phyloP scores from a whole-genome alignment of 2,329 filamentous ascomycete species.

The Lasiodiplodia hormozganensis region DNA sequence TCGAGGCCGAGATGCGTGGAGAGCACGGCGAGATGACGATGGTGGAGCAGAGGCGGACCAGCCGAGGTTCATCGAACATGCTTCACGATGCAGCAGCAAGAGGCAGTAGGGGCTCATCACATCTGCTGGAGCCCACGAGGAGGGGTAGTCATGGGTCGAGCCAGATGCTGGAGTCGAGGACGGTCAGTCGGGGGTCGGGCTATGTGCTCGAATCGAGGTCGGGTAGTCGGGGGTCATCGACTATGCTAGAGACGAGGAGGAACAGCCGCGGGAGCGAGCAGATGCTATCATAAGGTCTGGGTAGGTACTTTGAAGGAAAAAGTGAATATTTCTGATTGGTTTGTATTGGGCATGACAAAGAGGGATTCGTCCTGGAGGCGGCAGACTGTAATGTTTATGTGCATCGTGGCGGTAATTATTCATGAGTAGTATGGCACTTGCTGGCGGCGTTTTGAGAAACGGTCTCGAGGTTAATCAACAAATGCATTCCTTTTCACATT shows the following conservation, averaged over 20 bases:
- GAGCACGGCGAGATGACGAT: slow-evolving; percentile 6
- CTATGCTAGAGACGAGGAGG: slow-evolving; percentile 2
- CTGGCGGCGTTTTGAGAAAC: too few relatives aligned
- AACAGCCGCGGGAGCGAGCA: slow-evolving; percentile 4
- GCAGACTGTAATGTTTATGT: background rate
- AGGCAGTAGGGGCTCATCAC: background rate
- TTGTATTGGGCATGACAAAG: background rate
- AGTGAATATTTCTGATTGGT: background rate
- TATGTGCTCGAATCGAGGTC: background rate
- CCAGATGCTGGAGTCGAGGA: background rate
- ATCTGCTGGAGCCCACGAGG: background rate
- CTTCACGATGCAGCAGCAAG: background rate
- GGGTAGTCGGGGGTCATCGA: background rate
- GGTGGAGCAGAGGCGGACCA: slow-evolving; percentile 14
- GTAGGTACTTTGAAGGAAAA: background rate
- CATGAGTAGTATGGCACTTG: background rate
- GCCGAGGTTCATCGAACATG: slow-evolving; percentile 8
- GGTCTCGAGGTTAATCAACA: too few relatives aligned
- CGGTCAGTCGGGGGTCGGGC: background rate
- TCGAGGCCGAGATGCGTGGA: slow-evolving; percentile 9
- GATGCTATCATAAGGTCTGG: background rate
- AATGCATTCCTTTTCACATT: too few relatives aligned
- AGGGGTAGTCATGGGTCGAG: background rate
- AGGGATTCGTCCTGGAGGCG: background rate
- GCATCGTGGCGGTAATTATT: slow-evolving; percentile 10